Conservation (phyloP, 148 eudicot genomes). For the Polygonum maritimum region DNA sequence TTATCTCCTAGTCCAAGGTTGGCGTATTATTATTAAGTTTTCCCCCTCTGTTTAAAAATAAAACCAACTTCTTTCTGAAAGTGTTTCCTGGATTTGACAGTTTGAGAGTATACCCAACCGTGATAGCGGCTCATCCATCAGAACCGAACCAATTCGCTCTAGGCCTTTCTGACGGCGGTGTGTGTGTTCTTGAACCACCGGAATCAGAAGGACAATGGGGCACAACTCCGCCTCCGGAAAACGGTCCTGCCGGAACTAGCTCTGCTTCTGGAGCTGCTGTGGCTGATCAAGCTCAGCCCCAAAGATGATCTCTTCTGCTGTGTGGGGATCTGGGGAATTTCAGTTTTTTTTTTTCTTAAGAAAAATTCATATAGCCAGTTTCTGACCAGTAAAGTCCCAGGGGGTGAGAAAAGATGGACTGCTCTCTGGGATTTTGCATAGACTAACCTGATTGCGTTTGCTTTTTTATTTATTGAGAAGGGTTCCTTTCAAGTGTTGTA, state of each 20-base stretch:
- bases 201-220: conserved; percentile 17
- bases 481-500: neutral
- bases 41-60: neutral
- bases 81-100: neutral
- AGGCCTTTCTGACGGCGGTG: conserved; percentile 15
- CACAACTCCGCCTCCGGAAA: conserved; percentile 12
- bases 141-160: conserved; percentile 16
- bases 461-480: neutral
- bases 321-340: neutral
- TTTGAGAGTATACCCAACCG: conserved; percentile 13
- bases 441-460: conserved; percentile 5
- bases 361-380: neutral
- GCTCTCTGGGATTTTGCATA: neutral
- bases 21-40: neutral
- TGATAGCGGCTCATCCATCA: conserved; percentile 16
- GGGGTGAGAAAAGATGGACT: neutral
- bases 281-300: conserved; percentile 10
- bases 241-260: conserved; percentile 13
- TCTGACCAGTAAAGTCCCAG: neutral
- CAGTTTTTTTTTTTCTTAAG: neutral
- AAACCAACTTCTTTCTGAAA: neutral
- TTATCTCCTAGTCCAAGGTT: conserved; percentile 13
- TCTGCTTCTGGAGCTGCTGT: neutral
- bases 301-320: conserved; percentile 1
- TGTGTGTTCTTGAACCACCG: conserved; percentile 15